A percentile compares a stretch with the other conserved stretches of the same genome.
phyloP scores from a whole-genome alignment of 1,139 yeast genomes.

The Yamadazyma epiphylla region DNA sequence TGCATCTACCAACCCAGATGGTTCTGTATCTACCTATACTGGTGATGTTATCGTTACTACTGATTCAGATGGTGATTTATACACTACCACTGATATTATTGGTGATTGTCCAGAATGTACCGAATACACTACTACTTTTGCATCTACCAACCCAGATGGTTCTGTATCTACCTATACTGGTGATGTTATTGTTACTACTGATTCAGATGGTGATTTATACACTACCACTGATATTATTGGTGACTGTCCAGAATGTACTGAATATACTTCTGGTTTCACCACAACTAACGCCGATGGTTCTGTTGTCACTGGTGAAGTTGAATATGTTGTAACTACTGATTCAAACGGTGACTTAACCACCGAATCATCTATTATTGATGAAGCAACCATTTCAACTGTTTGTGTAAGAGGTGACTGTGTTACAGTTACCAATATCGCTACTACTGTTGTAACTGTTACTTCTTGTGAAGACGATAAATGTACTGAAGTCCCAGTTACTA shows the following conservation, averaged over 20 bases:
- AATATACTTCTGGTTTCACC: slow-evolving; percentile 4
- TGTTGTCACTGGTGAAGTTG: too few species aligned
- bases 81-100: slow-evolving; percentile 8
- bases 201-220: too few species aligned
- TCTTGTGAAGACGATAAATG: slow-evolving; percentile 39
- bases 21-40: slow-evolving; percentile 3
- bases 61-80: slow-evolving; percentile 5
- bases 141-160: not conserved
- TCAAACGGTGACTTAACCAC: slow-evolving; percentile 10
- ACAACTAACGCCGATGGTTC: slow-evolving; percentile 4
- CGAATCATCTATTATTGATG: slow-evolving; percentile 3
- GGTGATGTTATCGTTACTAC: slow-evolving; percentile 6
- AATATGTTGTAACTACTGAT: slow-evolving; percentile 6
- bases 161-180: too few species aligned
- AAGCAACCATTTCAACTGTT: slow-evolving; percentile 3
- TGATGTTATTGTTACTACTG: not conserved
- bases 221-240: slow-evolving; percentile 1
- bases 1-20: slow-evolving; percentile 3
- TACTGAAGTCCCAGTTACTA: slow-evolving; percentile 24
- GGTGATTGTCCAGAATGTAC: slow-evolving; percentile 5
- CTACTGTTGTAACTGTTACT: slow-evolving; percentile 43
- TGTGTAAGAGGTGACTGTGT: slow-evolving; percentile 4
- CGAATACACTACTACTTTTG: slow-evolving; percentile 1
- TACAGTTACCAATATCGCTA: slow-evolving; percentile 17
- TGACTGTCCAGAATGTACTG: slow-evolving; percentile 4